Percentiles rank a stretch among this genome's conserved stretches.
Conservation (phyloP, 1,139 yeast genomes). For the Yamadazyma conglobata region DNA sequence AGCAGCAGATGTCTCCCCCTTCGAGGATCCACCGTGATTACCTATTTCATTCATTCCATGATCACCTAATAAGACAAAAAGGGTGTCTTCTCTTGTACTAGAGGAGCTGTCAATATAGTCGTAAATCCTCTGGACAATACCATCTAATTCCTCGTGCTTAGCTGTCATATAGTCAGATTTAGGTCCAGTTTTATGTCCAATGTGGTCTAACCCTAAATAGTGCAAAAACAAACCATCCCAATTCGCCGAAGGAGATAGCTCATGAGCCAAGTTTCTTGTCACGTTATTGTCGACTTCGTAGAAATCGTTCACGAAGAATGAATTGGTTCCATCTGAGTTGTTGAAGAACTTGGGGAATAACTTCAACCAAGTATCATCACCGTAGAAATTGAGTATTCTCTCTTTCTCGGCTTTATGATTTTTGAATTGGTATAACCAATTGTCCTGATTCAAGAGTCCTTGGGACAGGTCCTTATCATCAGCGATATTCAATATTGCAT, state of each 20-base stretch:
- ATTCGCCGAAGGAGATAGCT: constrained; percentile 34
- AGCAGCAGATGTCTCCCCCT: constrained; percentile 89
- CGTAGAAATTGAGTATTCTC: constrained; percentile 69
- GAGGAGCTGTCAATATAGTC: constrained; percentile 23
- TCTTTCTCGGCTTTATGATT: constrained; percentile 23
- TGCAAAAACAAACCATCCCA: constrained; percentile 92
- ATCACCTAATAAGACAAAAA: constrained; percentile 82
- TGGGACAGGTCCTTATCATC: constrained; percentile 81
- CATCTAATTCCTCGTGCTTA: constrained; percentile 86
- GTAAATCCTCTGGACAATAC: constrained; percentile 53
- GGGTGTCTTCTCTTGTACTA: constrained; percentile 42
- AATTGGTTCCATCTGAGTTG: constrained; percentile 79
- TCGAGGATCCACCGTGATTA: constrained; percentile 93
- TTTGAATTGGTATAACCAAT: constrained; percentile 76
- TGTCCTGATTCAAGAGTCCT: constrained; percentile 71
- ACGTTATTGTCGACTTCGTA: constrained; percentile 93
- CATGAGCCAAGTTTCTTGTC: constrained; percentile 72
- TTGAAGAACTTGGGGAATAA: constrained; percentile 68
- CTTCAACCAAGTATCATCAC: constrained; percentile 97
- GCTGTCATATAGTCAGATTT: constrained; percentile 70
- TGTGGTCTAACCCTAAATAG: constrained; percentile 91
- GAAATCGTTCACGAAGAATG: constrained; percentile 91
- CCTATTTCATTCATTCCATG: constrained; percentile 96
- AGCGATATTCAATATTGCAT: constrained; percentile 88
- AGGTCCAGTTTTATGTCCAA: constrained; percentile 97